Base-by-base conservation (phyloP, 129 eudicot genomes). In the Helichrysum umbraculigerum region DNA sequence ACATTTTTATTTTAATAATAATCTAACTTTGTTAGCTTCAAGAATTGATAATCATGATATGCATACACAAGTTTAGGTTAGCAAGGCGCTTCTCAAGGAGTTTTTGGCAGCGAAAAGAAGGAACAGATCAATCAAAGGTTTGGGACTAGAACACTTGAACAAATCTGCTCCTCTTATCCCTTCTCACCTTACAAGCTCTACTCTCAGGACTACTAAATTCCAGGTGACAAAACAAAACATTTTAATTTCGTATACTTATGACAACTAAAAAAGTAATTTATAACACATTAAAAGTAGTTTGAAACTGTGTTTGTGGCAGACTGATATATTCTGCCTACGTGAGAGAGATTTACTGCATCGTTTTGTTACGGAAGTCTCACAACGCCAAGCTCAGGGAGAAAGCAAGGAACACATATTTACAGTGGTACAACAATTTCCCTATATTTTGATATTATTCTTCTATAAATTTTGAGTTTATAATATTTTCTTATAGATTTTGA, bases 131-230 rank as follows among this genome's bases (percentile, higher is more conserved):
- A 83, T 94, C 56, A 87, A 69, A 35, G 93, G 90, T 21, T 70
- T 94, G 84, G 97, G 99, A 54, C 80, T 94, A 10, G 98, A 94
- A 73, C 99, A 94, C 81, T 84, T 91, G 90, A 94, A 94, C 77
- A 75, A 81, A 7, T 60, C 96, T 47, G 67, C 75, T 71, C 99
- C 99, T 47, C 68, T 76, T 51, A 86, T 94, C 59, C 96, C 99
- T 12, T 79, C 97, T 71, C 82, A 78, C 54, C 96, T 91, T 51
- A 87, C 93, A 62, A 79, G 84, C 81, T 89, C 90, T 57, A 70
- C 81, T 12, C 56, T 89, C 66, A 85, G 97, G 73, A 77, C 88
- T 66, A 42, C 71, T 66, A 79, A 86, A 9, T 87, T 92, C 74
- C 98, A 92, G 90, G 98, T 92, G 77, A 41, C 22, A 3, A 66